Evolutionary conservation across 805 yeast genomes (phyloP), one percentile per base, ranked within the genome.

Genomic region (Candida fluviatilis): DNA sequence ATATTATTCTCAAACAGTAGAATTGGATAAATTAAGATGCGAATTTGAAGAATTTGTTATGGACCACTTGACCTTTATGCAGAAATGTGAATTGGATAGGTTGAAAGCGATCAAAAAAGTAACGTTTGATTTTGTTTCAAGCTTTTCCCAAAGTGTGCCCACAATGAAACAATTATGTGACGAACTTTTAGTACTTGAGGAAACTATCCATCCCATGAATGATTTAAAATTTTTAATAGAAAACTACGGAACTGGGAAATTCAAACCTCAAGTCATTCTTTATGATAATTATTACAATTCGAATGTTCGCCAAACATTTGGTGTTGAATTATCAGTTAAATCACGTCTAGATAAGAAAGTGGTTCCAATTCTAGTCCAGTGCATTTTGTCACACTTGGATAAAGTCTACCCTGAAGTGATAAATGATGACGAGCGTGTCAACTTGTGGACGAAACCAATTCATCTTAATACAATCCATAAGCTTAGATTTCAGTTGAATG

Each of bases 271-370:
- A 35, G 90, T 82, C 6, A 67, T 76, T 0, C 69, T 84, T 12
- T 87, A 86, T 58, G 95, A 86, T 53, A 85, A 84, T 56, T 87
- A 86, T 62, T 84, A 84, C 58, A 78, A 80, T 45, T 74, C 85
- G 4, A 76, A 79, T 33, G 73, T 80, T 32, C 63, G 58, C 34
- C 91, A 84, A 55, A 80, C 82, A 6, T 87, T 87, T 62, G 96
- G 96, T 10, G 82, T 84, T 34, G 90, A 82, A 45, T 60, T 87
- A 34, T 84, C 80, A 39, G 74, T 81, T 17, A 75, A 86, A 37
- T 76, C 89, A 37, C 70, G 90, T 31, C 69, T 79, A 37, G 95
- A 86, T 51, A 72, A 77, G 44, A 82, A 78, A 47, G 76, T 77
- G 3, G 93, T 87, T 10, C 95, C 95, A 1, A 45, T 74, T 6